These are phyloP conservation scores for Hypoxylon sp. DNA, from an alignment of 2,329 filamentous ascomycete species.

Conservation along the genomic window DNA sequence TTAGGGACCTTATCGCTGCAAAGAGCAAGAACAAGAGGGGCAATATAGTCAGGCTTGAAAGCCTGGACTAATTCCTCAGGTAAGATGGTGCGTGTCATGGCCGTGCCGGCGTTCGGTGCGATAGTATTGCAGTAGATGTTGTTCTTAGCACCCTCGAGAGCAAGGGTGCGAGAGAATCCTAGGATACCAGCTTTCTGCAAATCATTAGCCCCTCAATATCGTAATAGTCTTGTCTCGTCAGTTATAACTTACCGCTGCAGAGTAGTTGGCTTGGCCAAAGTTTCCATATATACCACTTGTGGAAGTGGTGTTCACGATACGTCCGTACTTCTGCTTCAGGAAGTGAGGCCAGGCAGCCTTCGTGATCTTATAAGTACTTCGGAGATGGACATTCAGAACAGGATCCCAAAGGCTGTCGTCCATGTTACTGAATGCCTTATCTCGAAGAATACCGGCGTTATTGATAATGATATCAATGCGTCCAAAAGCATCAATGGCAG, in stretches of 20 bases:
- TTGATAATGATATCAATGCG: conserved; percentile 96
- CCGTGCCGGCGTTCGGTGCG: conserved; percentile 94
- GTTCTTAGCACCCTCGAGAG: conserved; percentile 93
- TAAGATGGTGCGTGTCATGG: conserved; percentile 93
- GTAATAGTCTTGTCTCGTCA: not conserved
- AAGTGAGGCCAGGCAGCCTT: conserved; percentile 98
- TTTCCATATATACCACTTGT: conserved; percentile 99
- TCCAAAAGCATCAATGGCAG: conserved; percentile 90
- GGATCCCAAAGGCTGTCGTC: conserved; percentile 92
- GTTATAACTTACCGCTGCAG: conserved; percentile 73
- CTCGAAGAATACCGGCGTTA: conserved; percentile 96
- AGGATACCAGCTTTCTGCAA: conserved; percentile 86
- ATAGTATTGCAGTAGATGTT: conserved; percentile 99
- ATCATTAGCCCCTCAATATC: conserved; percentile 40
- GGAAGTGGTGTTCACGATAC: conserved; percentile 94
- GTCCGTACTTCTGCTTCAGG: conserved; percentile 98
- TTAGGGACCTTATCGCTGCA: conserved; percentile 85
- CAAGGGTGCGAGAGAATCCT: conserved; percentile 91
- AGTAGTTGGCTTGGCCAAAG: conserved; percentile 98
- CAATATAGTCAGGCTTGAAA: conserved; percentile 99
- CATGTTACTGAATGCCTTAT: conserved; percentile 99
- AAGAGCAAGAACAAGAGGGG: conserved; percentile 87
- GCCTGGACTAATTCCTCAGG: conserved; percentile 98
- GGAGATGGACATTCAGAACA: conserved; percentile 90
- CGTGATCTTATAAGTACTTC: conserved; percentile 94